Conservation (phyloP, 345 rosid genomes). For the Populus alba region DNA sequence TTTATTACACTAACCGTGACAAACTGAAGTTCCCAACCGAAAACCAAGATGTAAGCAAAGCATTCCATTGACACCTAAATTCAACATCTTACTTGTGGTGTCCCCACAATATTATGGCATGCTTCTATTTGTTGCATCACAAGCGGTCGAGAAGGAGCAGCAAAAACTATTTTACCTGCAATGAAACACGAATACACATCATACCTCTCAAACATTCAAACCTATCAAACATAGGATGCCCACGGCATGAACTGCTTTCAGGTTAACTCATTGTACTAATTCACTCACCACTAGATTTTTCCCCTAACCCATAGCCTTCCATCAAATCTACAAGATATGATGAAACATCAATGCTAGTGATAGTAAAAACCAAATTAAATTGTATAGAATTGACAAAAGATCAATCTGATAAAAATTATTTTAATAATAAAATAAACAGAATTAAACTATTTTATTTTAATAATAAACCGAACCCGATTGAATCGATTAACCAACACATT, state of each 20-base stretch:
- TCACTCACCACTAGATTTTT: neutral
- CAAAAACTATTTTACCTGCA: slow-evolving; percentile 94
- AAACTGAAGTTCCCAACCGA: slow-evolving; percentile 4
- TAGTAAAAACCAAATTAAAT: too few species aligned
- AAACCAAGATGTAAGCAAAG: slow-evolving; percentile 4
- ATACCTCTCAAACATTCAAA: neutral
- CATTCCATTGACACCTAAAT: neutral
- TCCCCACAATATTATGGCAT: slow-evolving; percentile 90
- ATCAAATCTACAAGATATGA: too few species aligned
- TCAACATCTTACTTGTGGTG: slow-evolving; percentile 70
- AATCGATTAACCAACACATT: too few species aligned
- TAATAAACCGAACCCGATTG: too few species aligned
- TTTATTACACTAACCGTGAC: slow-evolving; percentile 14
- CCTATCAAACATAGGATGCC: slow-evolving; percentile 2
- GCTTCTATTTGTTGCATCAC: slow-evolving; percentile 98
- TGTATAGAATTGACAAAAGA: too few species aligned
- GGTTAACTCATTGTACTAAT: neutral
- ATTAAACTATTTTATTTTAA: too few species aligned
- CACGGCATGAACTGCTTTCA: neutral
- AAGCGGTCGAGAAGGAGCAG: slow-evolving; percentile 96
- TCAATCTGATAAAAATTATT: too few species aligned
- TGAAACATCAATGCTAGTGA: too few species aligned
- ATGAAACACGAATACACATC: slow-evolving; percentile 16
- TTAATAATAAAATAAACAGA: too few species aligned
- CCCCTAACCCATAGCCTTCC: neutral